A percentile compares a stretch with the other conserved stretches of the same genome.
Conservation (phyloP, 768 basidiomycete genomes). For the Auriculariales sp. region DNA sequence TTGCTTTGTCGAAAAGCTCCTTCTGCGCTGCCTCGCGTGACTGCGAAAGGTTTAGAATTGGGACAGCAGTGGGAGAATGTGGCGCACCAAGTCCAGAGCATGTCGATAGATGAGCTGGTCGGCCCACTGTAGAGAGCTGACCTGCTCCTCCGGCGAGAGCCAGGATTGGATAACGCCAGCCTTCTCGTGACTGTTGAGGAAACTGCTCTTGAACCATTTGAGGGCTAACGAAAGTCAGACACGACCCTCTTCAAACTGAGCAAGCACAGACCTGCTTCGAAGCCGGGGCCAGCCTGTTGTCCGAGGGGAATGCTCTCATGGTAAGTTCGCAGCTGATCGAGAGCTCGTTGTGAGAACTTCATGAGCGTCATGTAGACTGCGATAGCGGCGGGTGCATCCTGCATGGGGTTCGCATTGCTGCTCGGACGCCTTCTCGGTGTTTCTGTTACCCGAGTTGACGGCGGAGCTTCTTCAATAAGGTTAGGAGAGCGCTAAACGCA, state of each 20-base stretch:
- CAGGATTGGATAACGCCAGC: slow-evolving; percentile 80
- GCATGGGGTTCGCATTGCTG: slow-evolving; percentile 50
- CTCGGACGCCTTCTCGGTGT: neutral
- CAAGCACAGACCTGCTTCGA: slow-evolving; percentile 49
- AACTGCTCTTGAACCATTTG: slow-evolving; percentile 85
- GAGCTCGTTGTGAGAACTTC: slow-evolving; percentile 87
- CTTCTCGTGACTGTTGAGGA: slow-evolving; percentile 88
- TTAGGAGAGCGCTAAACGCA: too few species aligned
- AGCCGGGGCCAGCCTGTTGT: slow-evolving; percentile 60
- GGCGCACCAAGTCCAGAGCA: slow-evolving; percentile 67
- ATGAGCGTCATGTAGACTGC: slow-evolving; percentile 85
- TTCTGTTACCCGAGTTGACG: too few species aligned
- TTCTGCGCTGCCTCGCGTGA: slow-evolving; percentile 86
- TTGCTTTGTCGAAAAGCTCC: slow-evolving; percentile 70
- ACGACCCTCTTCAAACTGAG: slow-evolving; percentile 7
- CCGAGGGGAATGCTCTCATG: slow-evolving; percentile 74
- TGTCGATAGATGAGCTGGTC: slow-evolving; percentile 90
- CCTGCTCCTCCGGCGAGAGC: slow-evolving; percentile 63
- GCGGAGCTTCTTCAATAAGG: too few species aligned
- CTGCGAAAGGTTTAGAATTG: slow-evolving; percentile 24
- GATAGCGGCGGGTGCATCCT: slow-evolving; percentile 75
- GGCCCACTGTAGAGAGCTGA: slow-evolving; percentile 68
- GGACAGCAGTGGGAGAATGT: neutral
- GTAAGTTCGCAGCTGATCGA: slow-evolving; percentile 62
- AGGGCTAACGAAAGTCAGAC: slow-evolving; percentile 33